Percentiles rank a stretch among this genome's conserved stretches.
These are phyloP conservation scores for Verticillium klebahnii DNA, from an alignment of 2,329 filamentous ascomycete genomes.

Conservation along the genomic window DNA sequence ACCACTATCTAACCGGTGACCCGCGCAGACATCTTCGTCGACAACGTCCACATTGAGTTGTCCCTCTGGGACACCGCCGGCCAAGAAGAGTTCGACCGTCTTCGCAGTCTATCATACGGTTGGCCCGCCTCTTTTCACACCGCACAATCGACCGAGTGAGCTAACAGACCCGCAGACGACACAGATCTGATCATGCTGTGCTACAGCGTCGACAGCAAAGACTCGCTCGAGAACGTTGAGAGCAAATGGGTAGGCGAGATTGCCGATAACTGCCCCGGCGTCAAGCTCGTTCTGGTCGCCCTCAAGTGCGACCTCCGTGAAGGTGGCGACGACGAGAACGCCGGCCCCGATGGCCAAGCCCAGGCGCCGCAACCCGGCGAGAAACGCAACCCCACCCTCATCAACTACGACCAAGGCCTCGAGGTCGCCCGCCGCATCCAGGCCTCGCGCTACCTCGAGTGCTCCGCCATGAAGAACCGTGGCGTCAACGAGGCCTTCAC, in stretches of 20 bases:
- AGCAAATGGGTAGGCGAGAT: constrained; percentile 99
- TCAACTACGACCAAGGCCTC: constrained; percentile 86
- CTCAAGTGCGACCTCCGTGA: constrained; percentile 96
- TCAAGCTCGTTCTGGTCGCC: constrained; percentile 91
- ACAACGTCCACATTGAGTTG: constrained; percentile 93
- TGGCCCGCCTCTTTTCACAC: constrained; percentile 1
- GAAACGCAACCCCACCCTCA: constrained; percentile 59
- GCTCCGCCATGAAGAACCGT: constrained; percentile 95
- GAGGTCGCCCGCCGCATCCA: constrained; percentile 89
- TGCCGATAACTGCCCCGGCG: constrained; percentile 92
- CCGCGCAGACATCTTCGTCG: constrained; percentile 85
- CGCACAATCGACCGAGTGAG: too few species aligned
- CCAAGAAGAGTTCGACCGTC: constrained; percentile 96
- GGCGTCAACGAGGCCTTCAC: constrained; percentile 99
- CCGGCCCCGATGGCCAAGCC: constrained; percentile 33
- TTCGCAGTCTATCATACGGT: constrained; percentile 94
- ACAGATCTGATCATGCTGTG: constrained; percentile 99
- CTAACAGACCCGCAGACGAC: constrained; percentile 49
- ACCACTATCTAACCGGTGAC: neutral
- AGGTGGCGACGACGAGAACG: constrained; percentile 66
- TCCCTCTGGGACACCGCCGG: constrained; percentile 98
- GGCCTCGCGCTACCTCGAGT: constrained; percentile 92
- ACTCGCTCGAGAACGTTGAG: constrained; percentile 96
- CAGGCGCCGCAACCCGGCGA: constrained; percentile 36
- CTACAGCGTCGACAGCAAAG: constrained; percentile 93